These are phyloP conservation scores for Ophiocordyceps robertsii DNA, from an alignment of 2,329 filamentous ascomycete genomes.

Conservation along the genomic window DNA sequence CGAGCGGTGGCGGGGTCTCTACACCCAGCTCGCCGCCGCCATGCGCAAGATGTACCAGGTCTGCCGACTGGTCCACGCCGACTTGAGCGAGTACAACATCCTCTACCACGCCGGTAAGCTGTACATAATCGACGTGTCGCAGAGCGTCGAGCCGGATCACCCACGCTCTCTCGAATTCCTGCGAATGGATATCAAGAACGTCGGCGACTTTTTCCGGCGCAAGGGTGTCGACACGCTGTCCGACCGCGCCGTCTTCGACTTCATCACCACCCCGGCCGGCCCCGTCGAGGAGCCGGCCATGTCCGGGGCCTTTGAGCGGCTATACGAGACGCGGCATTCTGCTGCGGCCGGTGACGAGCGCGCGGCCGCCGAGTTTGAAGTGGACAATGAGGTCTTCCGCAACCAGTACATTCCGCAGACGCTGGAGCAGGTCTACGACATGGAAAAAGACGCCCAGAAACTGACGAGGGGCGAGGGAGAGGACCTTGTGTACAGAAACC, in stretches of 20 bases:
- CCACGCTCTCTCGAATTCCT: conserved; percentile 85
- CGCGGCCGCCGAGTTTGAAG: conserved; percentile 46
- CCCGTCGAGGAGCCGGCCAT: conserved; percentile 49
- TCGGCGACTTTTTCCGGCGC: conserved; percentile 80
- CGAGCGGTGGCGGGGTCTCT: conserved; percentile 62
- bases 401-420: conserved; percentile 96
- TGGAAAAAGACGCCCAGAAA: conserved; percentile 77
- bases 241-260: conserved; percentile 72
- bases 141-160: conserved; percentile 94
- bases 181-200: conserved; percentile 97
- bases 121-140: conserved; percentile 94
- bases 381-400: conserved; percentile 85
- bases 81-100: conserved; percentile 96
- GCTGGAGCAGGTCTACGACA: conserved; percentile 89
- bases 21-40: conserved; percentile 70
- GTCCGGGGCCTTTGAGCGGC: conserved; percentile 45
- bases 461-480: conserved; percentile 60
- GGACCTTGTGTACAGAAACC: conserved; percentile 71
- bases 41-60: conserved; percentile 92
- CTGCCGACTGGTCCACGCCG: conserved; percentile 85
- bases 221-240: conserved; percentile 71
- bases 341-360: conserved; percentile 32
- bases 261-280: conserved; percentile 55
- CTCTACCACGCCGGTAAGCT: conserved; percentile 73
- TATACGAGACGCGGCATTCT: conserved; percentile 44